phyloP scores from a whole-genome alignment of 2,329 filamentous ascomycete species.

The Endoconidiophora laricicola region DNA sequence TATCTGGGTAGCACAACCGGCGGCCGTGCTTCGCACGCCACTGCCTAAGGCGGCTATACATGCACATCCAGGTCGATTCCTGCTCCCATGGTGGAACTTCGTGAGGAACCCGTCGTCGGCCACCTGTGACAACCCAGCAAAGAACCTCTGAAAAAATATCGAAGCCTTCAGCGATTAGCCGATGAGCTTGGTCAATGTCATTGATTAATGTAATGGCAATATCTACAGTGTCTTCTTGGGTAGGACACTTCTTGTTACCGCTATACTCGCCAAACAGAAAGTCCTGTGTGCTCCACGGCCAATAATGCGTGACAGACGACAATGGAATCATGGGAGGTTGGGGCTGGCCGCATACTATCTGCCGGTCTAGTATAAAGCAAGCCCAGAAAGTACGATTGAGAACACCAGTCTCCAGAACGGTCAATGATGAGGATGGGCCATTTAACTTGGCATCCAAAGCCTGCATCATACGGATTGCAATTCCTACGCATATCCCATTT shows the following conservation, averaged over 20 bases:
- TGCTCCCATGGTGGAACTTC: constrained; percentile 24
- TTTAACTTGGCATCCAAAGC: not conserved
- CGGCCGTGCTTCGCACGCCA: constrained; percentile 23
- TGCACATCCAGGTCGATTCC: constrained; percentile 21
- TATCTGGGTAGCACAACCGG: constrained; percentile 22
- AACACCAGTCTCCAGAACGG: not conserved
- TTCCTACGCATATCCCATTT: not conserved
- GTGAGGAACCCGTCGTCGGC: constrained; percentile 24
- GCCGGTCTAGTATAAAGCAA: constrained; percentile 29
- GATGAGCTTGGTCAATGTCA: constrained; percentile 17
- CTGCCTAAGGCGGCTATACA: constrained; percentile 18
- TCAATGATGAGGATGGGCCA: not conserved
- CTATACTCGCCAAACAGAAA: constrained; percentile 23
- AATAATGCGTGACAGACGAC: constrained; percentile 21
- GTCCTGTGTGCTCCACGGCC: constrained; percentile 20
- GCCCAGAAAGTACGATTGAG: constrained; percentile 24
- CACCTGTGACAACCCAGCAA: constrained; percentile 27
- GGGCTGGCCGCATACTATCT: constrained; percentile 26
- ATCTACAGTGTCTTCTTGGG: constrained; percentile 10
- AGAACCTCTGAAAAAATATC: constrained; percentile 27
- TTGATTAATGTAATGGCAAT: constrained; percentile 18
- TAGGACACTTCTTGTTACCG: constrained; percentile 12
- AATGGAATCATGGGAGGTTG: constrained; percentile 23
- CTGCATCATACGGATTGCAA: constrained; percentile 6
- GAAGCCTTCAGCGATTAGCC: constrained; percentile 23